Conservation (phyloP, 73 alveolate species). For the Tetrahymena elliotti region DNA sequence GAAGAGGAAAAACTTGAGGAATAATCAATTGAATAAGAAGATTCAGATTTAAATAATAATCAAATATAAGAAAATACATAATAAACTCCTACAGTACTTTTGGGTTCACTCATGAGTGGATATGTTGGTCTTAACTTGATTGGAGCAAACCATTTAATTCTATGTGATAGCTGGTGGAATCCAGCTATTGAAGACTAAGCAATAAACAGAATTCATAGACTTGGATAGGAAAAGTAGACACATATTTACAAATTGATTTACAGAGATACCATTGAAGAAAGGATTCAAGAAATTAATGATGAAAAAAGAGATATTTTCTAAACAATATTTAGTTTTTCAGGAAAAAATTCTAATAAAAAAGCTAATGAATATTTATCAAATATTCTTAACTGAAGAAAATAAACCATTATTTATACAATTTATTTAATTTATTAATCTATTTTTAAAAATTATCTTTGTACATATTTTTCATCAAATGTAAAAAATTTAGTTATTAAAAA, state of each 20-base stretch:
- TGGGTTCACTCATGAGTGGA: constrained; percentile 59
- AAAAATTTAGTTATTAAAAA: no score
- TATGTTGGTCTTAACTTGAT: constrained; percentile 91
- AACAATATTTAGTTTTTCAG: neutral
- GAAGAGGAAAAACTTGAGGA: neutral
- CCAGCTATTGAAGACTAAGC: constrained; percentile 48
- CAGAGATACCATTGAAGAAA: neutral
- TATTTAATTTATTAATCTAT: no score
- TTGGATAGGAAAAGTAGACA: neutral
- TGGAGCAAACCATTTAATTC: constrained; percentile 83
- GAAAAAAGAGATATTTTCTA: neutral
- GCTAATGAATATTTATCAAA: neutral
- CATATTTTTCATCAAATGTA: no score
- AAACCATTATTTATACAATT: no score
- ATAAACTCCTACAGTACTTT: constrained; percentile 15
- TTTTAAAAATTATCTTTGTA: no score
- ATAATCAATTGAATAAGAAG: neutral
- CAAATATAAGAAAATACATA: neutral
- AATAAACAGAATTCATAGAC: constrained; percentile 18
- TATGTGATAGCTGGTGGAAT: constrained; percentile 91
- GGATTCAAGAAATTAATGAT: neutral
- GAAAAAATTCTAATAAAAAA: neutral
- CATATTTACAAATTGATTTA: neutral
- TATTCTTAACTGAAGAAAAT: neutral
- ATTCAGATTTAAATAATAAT: neutral